A percentile compares a stretch with the other conserved stretches of the same genome.
phyloP scores from a whole-genome alignment of 768 basidiomycete species.

The Leccinellum albellum region DNA sequence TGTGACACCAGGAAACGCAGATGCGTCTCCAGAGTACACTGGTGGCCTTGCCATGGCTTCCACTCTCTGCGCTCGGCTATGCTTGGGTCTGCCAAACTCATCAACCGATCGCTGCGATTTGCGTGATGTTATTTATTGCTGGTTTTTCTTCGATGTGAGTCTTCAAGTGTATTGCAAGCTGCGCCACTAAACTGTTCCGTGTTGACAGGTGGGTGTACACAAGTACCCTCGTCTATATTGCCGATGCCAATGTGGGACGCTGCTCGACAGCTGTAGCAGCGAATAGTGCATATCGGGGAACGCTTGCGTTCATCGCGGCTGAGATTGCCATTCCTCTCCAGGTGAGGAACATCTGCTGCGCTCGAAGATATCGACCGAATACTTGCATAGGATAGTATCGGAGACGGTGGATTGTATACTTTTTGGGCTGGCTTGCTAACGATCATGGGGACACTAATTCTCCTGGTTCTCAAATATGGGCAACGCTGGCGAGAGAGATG shows the following conservation, averaged over 20 bases:
- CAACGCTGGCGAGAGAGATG: conserved; percentile 53
- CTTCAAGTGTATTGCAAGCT: not conserved
- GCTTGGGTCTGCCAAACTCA: conserved; percentile 72
- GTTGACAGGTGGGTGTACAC: conserved; percentile 50
- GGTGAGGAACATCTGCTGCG: conserved; percentile 8
- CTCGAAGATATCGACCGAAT: not conserved
- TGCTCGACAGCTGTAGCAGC: conserved; percentile 73
- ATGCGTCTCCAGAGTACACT: conserved; percentile 70
- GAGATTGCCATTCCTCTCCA: conserved; percentile 80
- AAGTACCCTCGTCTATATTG: conserved; percentile 76
- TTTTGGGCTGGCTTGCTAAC: conserved; percentile 52
- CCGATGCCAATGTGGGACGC: conserved; percentile 80
- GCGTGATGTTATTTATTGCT: conserved; percentile 65
- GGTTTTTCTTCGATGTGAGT: conserved; percentile 56
- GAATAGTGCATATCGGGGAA: conserved; percentile 74
- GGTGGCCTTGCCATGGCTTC: conserved; percentile 47
- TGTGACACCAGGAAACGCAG: conserved; percentile 31
- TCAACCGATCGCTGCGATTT: conserved; percentile 63
- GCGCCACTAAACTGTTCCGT: not conserved
- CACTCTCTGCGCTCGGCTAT: conserved; percentile 61
- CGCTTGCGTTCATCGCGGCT: conserved; percentile 61
- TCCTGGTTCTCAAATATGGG: conserved; percentile 60
- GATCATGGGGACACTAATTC: conserved; percentile 47
- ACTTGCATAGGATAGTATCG: conserved; percentile 16
- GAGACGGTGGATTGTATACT: conserved; percentile 30